These are phyloP conservation scores for Sicyos baderoa DNA, from an alignment of 306 rosid species.

Conservation along the genomic window DNA sequence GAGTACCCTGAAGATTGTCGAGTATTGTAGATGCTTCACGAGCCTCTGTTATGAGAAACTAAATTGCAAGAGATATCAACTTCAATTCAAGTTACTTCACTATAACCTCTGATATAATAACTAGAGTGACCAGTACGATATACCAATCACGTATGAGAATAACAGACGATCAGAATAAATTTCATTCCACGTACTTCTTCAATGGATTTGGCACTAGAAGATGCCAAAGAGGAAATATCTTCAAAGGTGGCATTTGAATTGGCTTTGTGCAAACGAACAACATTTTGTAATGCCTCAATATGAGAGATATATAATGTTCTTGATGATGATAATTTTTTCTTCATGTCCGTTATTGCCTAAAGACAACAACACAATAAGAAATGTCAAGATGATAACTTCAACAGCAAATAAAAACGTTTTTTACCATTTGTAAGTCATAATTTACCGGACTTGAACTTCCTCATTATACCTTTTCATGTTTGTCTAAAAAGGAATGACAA, in stretches of 20 bases:
- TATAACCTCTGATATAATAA: neutral
- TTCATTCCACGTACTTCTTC: constrained; percentile 50
- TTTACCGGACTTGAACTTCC: neutral
- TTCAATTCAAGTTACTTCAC: constrained; percentile 1
- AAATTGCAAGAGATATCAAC: constrained; percentile 22
- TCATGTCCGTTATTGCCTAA: constrained; percentile 57
- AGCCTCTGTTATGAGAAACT: constrained; percentile 64
- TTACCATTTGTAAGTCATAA: neutral
- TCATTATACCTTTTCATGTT: constrained; percentile 56
- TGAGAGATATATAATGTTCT: constrained; percentile 58
- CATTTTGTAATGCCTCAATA: constrained; percentile 76
- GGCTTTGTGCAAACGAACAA: constrained; percentile 81
- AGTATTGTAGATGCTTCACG: constrained; percentile 47
- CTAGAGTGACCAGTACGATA: neutral
- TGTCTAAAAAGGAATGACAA: constrained; percentile 50
- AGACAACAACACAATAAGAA: constrained; percentile 2
- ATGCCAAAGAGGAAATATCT: constrained; percentile 55
- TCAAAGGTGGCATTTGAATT: constrained; percentile 61
- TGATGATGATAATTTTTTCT: constrained; percentile 48
- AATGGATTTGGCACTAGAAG: constrained; percentile 51
- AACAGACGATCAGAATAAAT: neutral
- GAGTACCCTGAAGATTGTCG: constrained; percentile 56
- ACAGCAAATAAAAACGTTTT: neutral
- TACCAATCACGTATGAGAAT: neutral
- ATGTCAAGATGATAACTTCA: neutral